These are phyloP conservation scores for Capsicum chinense DNA, from an alignment of 257 asterid species.

Conservation along the genomic window DNA sequence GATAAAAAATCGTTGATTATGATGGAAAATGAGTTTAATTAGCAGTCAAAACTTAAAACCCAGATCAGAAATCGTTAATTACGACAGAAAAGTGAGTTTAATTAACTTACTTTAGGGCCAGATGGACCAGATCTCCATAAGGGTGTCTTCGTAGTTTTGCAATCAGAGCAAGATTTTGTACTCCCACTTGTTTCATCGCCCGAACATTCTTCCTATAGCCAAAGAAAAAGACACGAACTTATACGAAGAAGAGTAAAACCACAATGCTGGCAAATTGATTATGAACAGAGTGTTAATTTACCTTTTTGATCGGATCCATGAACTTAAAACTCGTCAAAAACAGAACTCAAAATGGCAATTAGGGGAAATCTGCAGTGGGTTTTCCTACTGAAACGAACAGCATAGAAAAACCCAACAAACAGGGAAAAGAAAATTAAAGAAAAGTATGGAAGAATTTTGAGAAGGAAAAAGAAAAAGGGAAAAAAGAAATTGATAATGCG, in stretches of 20 bases:
- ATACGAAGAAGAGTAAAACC: background rate
- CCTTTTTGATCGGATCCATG: slow-evolving; percentile 55
- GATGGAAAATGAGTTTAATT: background rate
- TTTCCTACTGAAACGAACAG: background rate
- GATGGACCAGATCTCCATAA: slow-evolving; percentile 80
- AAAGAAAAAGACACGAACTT: background rate
- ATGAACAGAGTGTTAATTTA: slow-evolving; percentile 21
- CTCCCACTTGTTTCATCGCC: slow-evolving; percentile 31
- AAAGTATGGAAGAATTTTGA: background rate
- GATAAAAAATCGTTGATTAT: background rate
- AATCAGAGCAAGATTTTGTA: slow-evolving; percentile 54
- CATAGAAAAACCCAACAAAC: background rate
- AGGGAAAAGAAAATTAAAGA: background rate
- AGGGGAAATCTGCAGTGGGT: background rate
- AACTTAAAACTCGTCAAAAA: background rate
- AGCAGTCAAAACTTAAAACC: background rate
- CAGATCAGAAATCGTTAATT: background rate
- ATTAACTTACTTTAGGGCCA: slow-evolving; percentile 64
- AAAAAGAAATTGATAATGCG: slow-evolving; percentile 7
- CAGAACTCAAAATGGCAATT: background rate
- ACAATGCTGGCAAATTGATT: slow-evolving; percentile 3
- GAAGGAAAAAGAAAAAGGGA: background rate
- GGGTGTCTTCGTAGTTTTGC: slow-evolving; percentile 75
- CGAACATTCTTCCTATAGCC: slow-evolving; percentile 44
- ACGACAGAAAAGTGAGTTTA: background rate